A percentile compares a stretch with the other conserved stretches of the same genome.
Conservation (phyloP, 306 rosid species). For the Chamaecrista fasciculata region DNA sequence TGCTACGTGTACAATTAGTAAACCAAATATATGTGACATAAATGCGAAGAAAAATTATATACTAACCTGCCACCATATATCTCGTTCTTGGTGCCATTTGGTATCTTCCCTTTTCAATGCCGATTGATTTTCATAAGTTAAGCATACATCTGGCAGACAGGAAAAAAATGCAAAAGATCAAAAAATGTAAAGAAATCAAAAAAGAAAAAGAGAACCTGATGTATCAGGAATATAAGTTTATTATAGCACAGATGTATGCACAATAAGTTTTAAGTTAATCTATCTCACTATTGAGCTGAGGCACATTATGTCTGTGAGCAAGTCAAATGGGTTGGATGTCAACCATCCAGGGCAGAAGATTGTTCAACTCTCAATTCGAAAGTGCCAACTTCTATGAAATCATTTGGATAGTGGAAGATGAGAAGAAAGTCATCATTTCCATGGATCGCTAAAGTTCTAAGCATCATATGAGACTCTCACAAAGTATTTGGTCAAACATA, state of each 20-base stretch:
- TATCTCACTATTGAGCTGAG: conserved; percentile 15
- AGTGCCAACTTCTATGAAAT: neutral
- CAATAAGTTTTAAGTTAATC: conserved; percentile 10
- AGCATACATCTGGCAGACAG: conserved; percentile 57
- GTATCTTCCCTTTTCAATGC: conserved; percentile 73
- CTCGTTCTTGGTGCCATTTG: conserved; percentile 79
- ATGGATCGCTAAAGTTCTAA: neutral
- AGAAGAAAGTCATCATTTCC: neutral
- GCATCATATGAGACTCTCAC: conserved; percentile 7
- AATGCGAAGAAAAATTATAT: conserved; percentile 11
- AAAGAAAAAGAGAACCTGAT: conserved; percentile 10
- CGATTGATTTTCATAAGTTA: conserved; percentile 63
- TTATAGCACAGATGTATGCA: conserved; percentile 9
- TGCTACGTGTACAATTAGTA: conserved; percentile 8
- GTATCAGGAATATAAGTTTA: conserved; percentile 1
- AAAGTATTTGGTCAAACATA: conserved; percentile 5
- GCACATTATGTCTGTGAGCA: conserved; percentile 20
- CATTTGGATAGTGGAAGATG: neutral
- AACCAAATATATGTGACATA: conserved; percentile 2
- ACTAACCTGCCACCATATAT: conserved; percentile 99
- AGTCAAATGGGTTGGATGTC: neutral
- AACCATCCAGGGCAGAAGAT: conserved; percentile 19
- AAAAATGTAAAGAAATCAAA: conserved; percentile 20
- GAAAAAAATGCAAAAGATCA: conserved; percentile 8
- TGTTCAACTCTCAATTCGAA: neutral